Conservation (phyloP, 768 basidiomycete species). For the Rhodotorula toruloides region DNA sequence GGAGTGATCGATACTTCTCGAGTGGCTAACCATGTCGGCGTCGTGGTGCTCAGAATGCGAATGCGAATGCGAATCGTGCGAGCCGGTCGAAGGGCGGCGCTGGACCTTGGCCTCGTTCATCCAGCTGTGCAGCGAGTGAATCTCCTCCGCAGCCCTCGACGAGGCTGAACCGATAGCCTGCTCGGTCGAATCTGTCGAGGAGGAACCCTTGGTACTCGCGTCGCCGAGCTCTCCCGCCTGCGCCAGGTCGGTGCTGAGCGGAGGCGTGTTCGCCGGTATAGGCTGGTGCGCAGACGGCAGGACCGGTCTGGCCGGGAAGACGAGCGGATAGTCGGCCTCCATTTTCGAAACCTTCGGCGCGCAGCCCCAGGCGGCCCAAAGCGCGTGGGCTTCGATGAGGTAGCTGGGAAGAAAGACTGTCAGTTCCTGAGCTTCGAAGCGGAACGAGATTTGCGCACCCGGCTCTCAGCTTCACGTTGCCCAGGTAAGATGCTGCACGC, state of each 20-base stretch:
- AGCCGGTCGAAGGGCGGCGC: neutral
- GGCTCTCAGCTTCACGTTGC: constrained; percentile 14
- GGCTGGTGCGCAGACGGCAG: too few species aligned
- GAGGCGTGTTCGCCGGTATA: too few species aligned
- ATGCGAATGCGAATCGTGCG: constrained; percentile 19
- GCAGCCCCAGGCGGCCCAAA: constrained; percentile 33
- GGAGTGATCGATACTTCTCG: constrained; percentile 7
- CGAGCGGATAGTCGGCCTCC: constrained; percentile 6
- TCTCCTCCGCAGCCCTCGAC: neutral
- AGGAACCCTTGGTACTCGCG: too few species aligned
- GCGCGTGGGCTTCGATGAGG: constrained; percentile 22
- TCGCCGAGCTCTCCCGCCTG: too few species aligned
- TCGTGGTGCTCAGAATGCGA: constrained; percentile 8
- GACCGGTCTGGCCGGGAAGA: constrained; percentile 11
- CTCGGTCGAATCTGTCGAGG: neutral
- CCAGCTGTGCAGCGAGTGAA: neutral
- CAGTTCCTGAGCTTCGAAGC: neutral
- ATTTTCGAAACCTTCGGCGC: constrained; percentile 14
- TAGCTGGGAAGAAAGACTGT: constrained; percentile 5
- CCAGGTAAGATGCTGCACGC: constrained; percentile 15
- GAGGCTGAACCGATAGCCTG: neutral
- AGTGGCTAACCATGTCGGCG: constrained; percentile 4
- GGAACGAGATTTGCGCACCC: neutral
- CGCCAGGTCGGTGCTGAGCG: too few species aligned
- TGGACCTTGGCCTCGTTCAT: neutral